A percentile compares a stretch with the other conserved stretches of the same genome.
phyloP scores from a whole-genome alignment of 176 grass and related monocot species.

The Zoysia pacifica region DNA sequence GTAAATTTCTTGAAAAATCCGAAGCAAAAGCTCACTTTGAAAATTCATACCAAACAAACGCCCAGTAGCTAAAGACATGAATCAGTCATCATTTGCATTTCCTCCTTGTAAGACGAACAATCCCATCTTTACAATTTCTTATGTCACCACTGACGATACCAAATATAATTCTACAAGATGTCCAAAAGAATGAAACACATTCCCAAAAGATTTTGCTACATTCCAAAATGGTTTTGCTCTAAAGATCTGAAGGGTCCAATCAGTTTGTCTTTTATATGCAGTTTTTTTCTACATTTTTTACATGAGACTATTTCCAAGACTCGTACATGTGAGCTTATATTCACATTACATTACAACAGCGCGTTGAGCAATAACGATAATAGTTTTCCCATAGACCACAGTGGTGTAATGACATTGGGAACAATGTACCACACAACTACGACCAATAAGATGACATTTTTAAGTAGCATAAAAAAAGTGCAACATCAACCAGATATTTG shows the following conservation, averaged over 20 bases:
- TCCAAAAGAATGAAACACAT: neutral
- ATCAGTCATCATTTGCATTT: neutral
- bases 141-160: too few species aligned
- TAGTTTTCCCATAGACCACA: neutral
- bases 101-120: neutral
- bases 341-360: neutral
- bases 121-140: neutral
- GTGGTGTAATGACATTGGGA: neutral
- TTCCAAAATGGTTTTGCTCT: too few species aligned
- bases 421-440: neutral
- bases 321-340: too few species aligned
- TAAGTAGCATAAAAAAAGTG: neutral
- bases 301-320: too few species aligned
- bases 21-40: too few species aligned
- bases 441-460: neutral
- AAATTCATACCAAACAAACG: too few species aligned
- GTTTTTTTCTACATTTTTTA: too few species aligned
- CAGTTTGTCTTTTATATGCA: too few species aligned
- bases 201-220: neutral
- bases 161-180: neutral
- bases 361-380: neutral
- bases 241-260: too few species aligned
- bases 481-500: neutral
- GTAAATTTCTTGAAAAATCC: too few species aligned
- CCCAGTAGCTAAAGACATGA: neutral